Evolutionary conservation across 2,329 filamentous ascomycete genomes (phyloP).

Genomic region (Daldinia sp.): DNA sequence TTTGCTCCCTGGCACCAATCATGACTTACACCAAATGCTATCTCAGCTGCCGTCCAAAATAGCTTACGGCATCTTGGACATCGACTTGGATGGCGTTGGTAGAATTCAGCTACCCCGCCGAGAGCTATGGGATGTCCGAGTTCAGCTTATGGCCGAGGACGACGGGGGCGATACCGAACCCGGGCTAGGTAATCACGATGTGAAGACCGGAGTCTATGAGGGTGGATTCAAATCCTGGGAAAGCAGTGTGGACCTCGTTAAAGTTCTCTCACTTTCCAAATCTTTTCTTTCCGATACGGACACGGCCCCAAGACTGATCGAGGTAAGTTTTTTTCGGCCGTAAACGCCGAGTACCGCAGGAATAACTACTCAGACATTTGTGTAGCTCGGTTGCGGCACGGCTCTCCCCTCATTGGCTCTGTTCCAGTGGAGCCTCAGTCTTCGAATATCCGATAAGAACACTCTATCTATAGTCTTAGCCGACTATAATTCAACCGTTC

Average conservation of each 20-base stretch:
- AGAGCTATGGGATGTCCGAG: conserved; percentile 81
- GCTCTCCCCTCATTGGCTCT: conserved; percentile 76
- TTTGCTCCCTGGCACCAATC: conserved; percentile 62
- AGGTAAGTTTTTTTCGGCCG: conserved; percentile 55
- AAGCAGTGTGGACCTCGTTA: conserved; percentile 81
- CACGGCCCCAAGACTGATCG: conserved; percentile 57
- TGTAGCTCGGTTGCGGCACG: conserved; percentile 79
- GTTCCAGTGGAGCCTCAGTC: conserved; percentile 66
- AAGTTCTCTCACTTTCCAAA: conserved; percentile 62
- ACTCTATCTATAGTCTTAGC: conserved; percentile 70
- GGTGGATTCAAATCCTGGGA: conserved; percentile 93
- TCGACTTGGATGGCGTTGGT: conserved; percentile 66
- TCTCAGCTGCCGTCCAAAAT: conserved; percentile 74
- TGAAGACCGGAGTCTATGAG: conserved; percentile 84
- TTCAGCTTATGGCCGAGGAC: conserved; percentile 81
- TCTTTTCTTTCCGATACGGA: conserved; percentile 46
- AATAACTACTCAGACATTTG: conserved; percentile 41
- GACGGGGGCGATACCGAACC: conserved; percentile 53
- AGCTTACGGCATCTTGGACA: conserved; percentile 69
- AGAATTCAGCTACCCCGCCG: conserved; percentile 70
- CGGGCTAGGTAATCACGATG: conserved; percentile 73
- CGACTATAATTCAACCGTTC: conserved; percentile 82
- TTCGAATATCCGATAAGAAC: conserved; percentile 33
- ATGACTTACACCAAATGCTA: conserved; percentile 62
- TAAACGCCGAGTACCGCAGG: conserved; percentile 3